Percentiles rank a stretch among this genome's conserved stretches.
Conservation (phyloP, 2,329 filamentous ascomycete genomes). For the Teratosphaeria zuluensis region DNA sequence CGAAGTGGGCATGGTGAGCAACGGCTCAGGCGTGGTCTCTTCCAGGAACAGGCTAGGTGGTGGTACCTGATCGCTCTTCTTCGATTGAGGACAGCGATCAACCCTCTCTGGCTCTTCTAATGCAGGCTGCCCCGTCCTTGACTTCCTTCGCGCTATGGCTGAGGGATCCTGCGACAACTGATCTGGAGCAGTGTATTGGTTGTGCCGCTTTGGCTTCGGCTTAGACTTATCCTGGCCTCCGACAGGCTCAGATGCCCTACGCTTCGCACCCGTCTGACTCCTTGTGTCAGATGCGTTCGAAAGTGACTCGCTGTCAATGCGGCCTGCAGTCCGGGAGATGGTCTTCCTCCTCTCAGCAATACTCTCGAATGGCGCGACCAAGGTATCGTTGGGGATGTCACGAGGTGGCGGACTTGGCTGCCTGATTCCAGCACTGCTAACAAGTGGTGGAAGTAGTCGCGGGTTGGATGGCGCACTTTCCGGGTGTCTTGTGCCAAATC, state of each 20-base stretch:
- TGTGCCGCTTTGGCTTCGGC: background rate
- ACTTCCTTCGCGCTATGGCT: background rate
- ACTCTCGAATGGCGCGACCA: background rate
- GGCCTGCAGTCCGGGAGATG: background rate
- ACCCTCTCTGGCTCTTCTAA: background rate
- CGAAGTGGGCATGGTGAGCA: background rate
- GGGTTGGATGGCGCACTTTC: background rate
- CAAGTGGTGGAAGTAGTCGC: background rate
- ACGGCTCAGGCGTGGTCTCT: background rate
- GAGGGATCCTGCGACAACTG: slow-evolving; percentile 1
- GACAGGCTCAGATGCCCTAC: background rate
- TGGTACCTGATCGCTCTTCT: background rate
- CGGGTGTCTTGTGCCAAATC: background rate
- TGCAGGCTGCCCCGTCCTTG: background rate
- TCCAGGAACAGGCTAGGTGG: background rate
- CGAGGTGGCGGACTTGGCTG: background rate
- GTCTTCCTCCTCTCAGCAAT: background rate
- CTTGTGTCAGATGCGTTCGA: background rate
- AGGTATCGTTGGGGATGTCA: background rate
- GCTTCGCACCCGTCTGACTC: background rate
- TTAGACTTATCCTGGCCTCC: background rate
- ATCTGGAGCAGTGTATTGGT: background rate
- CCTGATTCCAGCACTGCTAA: background rate
- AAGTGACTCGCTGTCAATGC: background rate
- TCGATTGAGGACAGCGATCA: background rate